Evolutionary conservation across 192 early-diverging fungal genomes (phyloP).

Genomic region (Coemansia asiatica): DNA sequence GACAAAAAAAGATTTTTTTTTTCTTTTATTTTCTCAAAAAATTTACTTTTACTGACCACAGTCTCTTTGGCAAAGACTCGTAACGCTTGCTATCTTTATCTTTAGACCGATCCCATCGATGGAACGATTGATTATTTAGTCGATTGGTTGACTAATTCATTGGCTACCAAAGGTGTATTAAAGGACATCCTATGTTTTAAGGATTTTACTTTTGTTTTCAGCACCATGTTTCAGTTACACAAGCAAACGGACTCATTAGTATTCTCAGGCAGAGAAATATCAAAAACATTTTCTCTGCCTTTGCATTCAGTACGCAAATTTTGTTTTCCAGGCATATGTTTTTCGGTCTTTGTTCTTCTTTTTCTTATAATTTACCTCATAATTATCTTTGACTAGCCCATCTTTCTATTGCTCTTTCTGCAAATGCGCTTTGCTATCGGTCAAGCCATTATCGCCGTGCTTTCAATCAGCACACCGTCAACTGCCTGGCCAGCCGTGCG

Average conservation of each 20-base stretch:
- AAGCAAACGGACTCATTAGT: no score
- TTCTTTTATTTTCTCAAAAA: not conserved
- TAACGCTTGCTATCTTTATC: no score
- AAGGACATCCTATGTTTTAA: no score
- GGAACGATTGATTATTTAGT: not conserved
- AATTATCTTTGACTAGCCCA: not conserved
- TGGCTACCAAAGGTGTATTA: no score
- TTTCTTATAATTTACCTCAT: not conserved
- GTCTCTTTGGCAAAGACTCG: no score
- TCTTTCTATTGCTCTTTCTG: not conserved
- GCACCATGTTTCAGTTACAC: not conserved
- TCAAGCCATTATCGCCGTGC: not conserved
- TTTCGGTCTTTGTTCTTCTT: no score
- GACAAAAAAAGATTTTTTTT: not conserved
- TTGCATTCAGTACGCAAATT: no score
- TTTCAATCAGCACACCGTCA: not conserved
- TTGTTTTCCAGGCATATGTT: no score
- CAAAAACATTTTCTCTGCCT: no score
- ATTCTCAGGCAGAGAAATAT: no score
- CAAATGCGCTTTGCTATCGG: not conserved
- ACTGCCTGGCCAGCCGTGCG: constrained; percentile 6
- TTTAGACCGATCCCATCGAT: no score
- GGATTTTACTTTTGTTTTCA: not conserved
- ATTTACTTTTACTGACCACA: no score
- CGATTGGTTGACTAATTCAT: not conserved